Percentiles rank a stretch among this genome's conserved stretches.
These are phyloP conservation scores for Carex kokanica DNA, from an alignment of 176 grass and related monocot genomes.

Conservation along the genomic window DNA sequence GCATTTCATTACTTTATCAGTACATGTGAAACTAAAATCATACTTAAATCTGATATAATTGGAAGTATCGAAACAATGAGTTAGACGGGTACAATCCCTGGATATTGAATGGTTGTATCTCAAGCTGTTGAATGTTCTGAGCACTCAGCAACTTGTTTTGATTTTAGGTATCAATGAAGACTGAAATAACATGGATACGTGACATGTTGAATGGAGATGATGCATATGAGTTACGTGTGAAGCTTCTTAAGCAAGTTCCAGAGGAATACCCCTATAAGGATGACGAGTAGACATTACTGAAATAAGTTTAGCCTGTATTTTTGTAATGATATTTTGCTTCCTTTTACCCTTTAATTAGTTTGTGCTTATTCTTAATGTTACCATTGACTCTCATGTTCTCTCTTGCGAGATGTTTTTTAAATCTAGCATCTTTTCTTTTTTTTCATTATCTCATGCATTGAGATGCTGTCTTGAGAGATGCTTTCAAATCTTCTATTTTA, in stretches of 20 bases:
- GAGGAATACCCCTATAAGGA: conserved; percentile 99
- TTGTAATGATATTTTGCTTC: conserved; percentile 20
- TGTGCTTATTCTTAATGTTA: neutral
- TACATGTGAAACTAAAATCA: neutral
- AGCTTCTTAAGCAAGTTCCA: conserved; percentile 86
- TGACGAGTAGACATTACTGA: conserved; percentile 51
- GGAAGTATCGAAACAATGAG: neutral
- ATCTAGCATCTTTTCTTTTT: neutral
- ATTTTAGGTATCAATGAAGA: conserved; percentile 91
- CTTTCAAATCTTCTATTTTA: neutral
- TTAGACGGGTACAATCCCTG: neutral
- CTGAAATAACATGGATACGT: conserved; percentile 88
- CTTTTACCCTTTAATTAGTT: neutral
- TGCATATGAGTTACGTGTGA: conserved; percentile 87
- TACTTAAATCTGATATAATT: neutral
- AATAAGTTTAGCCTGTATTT: conserved; percentile 2
- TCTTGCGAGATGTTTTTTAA: neutral
- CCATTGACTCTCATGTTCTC: neutral
- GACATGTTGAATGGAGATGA: conserved; percentile 94
- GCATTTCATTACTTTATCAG: neutral
- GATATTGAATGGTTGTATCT: neutral
- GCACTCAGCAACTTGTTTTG: neutral
- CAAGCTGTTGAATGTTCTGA: neutral
- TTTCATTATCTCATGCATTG: neutral
- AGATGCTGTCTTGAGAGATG: neutral